Conservation (phyloP, 1,139 yeast genomes). For the Nakaseomyces bracarensis region DNA sequence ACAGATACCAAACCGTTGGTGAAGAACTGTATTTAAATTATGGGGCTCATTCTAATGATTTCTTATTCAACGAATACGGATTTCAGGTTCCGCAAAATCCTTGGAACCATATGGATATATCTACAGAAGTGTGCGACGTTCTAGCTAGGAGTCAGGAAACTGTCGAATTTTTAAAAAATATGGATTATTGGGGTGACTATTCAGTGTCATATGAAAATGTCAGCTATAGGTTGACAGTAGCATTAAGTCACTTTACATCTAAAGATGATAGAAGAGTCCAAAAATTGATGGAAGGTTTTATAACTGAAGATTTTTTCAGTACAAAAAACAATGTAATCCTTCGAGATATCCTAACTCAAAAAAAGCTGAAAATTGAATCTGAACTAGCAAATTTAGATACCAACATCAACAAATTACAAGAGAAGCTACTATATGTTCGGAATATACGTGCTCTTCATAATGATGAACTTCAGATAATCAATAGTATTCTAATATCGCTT, state of each 20-base stretch:
- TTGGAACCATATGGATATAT: slow-evolving; percentile 67
- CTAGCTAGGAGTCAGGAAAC: slow-evolving; percentile 35
- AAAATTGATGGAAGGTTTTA: slow-evolving; percentile 25
- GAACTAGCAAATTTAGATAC: not conserved
- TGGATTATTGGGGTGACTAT: slow-evolving; percentile 64
- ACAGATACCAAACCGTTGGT: slow-evolving; percentile 32
- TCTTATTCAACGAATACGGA: slow-evolving; percentile 79
- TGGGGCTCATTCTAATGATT: slow-evolving; percentile 83
- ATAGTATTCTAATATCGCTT: not conserved
- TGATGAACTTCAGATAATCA: not conserved
- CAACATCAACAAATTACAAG: not conserved
- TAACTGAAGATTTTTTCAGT: slow-evolving; percentile 26
- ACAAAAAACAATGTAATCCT: slow-evolving; percentile 11
- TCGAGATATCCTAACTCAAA: slow-evolving; percentile 6
- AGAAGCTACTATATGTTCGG: slow-evolving; percentile 4
- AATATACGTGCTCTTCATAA: not conserved
- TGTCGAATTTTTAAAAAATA: slow-evolving; percentile 39
- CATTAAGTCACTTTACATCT: slow-evolving; percentile 42
- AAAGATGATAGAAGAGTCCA: slow-evolving; percentile 21
- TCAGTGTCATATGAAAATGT: slow-evolving; percentile 47
- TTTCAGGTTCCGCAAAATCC: slow-evolving; percentile 48
- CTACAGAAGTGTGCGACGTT: slow-evolving; percentile 36
- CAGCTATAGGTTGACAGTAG: slow-evolving; percentile 71
- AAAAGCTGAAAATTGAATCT: not conserved
- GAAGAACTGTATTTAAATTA: slow-evolving; percentile 68